Base-by-base conservation (phyloP, 2,329 filamentous ascomycete genomes). In the Sclerotinia trifoliorum region DNA sequence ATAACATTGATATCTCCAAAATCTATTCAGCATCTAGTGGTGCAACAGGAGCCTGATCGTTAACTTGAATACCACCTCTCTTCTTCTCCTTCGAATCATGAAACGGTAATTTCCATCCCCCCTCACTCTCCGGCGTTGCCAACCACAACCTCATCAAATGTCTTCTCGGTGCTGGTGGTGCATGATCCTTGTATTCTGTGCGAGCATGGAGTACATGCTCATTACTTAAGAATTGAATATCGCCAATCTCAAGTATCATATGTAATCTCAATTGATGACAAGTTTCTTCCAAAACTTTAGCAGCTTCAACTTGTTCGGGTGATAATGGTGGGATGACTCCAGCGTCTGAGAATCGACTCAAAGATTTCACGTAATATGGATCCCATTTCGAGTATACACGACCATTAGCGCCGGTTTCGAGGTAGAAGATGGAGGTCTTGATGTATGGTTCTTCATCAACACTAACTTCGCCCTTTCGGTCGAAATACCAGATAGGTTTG, bases 101-200 rank as follows among this genome's bases (percentile, higher is more conserved):
- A 80, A 94, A 94, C 0, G 93, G 93, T 78, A 96, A 79, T 64
- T 85, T 88, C 93, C 93, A 96, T 0, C 93, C 93, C 3, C 92
- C 93, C 79, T 96, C 93, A 29, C 80, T 83, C 80, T 94, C 90
- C 0, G 93, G 92, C 2, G 91, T 93, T 15, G 91, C 88, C 67
- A 97, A 81, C 93, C 93, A 97, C 72, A 96, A 80, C 57, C 93
- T 84, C 83, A 96, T 90, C 35, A 96, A 80, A 76, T 96, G 93
- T 57, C 93, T 84, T 48, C 91, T 81, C 0, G 91, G 91, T 29
- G 83, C 83, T 54, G 90, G 89, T 42, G 90, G 87, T 21, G 85
- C 85, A 78, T 86, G 83, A 74, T 92, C 91, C 71, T 83, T 91
- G 80, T 96, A 96, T 39, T 85, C 91, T 0, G 93, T 96, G 60